A percentile compares a stretch with the other conserved stretches of the same genome.
Conservation (phyloP, 73 alveolate species). For the Stentor coeruleus region DNA sequence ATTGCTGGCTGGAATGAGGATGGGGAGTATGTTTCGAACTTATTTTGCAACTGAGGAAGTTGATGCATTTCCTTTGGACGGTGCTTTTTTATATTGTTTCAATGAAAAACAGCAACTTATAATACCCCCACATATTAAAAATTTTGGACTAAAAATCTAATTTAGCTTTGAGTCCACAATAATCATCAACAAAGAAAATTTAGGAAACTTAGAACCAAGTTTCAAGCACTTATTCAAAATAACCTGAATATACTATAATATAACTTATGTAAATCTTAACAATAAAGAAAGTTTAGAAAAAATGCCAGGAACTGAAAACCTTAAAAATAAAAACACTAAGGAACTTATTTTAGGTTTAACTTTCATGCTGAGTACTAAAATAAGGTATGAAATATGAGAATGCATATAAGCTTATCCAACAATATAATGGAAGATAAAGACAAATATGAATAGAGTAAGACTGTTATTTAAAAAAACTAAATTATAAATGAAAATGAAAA, state of each 20-base stretch:
- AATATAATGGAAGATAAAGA: slow-evolving; percentile 56
- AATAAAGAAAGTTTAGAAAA: slow-evolving; percentile 52
- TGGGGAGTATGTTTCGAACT: slow-evolving; percentile 29
- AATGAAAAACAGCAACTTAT: no score
- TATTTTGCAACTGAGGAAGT: slow-evolving; percentile 54
- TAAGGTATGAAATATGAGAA: slow-evolving; percentile 94
- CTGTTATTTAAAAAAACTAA: slow-evolving; percentile 28
- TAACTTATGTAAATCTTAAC: slow-evolving; percentile 46
- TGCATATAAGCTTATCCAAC: slow-evolving; percentile 70
- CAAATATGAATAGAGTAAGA: slow-evolving; percentile 35
- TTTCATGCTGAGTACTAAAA: slow-evolving; percentile 96
- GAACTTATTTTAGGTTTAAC: slow-evolving; percentile 91
- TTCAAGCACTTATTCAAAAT: slow-evolving; percentile 46
- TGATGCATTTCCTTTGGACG: slow-evolving; percentile 57
- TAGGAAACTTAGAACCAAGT: slow-evolving; percentile 31
- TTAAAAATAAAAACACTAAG: slow-evolving; percentile 63
- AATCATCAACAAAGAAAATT: slow-evolving; percentile 19
- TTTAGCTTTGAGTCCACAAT: slow-evolving; percentile 40
- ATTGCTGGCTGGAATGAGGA: slow-evolving; percentile 34
- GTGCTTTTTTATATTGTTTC: no score
- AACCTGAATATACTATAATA: slow-evolving; percentile 36
- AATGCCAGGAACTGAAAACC: slow-evolving; percentile 46
- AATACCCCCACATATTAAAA: no score
- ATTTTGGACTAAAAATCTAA: slow-evolving; percentile 51
- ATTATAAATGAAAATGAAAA: slow-evolving; percentile 10